Evolutionary conservation across 2,329 filamentous ascomycete species (phyloP), one percentile per base, ranked within the genome.

Genomic region (Pseudocercospora eumusae): DNA sequence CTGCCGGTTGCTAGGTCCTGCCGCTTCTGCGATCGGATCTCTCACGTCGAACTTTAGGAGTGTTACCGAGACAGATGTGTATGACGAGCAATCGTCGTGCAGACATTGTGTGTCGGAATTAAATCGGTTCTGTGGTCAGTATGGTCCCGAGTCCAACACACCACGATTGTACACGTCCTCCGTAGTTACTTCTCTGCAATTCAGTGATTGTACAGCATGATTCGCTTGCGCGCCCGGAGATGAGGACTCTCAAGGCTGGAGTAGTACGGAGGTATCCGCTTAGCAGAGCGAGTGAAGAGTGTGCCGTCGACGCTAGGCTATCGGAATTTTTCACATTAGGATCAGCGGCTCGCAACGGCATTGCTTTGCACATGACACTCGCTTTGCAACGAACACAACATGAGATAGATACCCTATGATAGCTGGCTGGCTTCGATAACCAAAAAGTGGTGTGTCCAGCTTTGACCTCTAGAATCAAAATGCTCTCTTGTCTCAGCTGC

Each of bases 201-300:
- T 20, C 21, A 40, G 15, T 21, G 8, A 9, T 21, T 23, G 50
- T 18, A 20, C 50, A 54, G 9, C 28, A 21, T 21, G 18, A 40
- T 36, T 21, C 28, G 52, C 52, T 33, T 25, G 52, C 52, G 52
- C 52, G 52, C 52, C 28, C 20, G 52, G 52, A 54, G 52, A 54
- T 36, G 52, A 36, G 21, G 52, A 33, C 28, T 54, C 18, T 54
- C 52, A 18, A 40, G 25, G 18, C 52, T 54, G 52, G 28, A 54
- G 23, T 25, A 25, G 23, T 25, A 25, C 6, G 3, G n/a, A n/a
- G n/a, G 27, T 27, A n/a, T n/a, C 50, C 28, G 50, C 28, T 36
- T n/a, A 36, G n/a, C n/a, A n/a, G 25, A 36, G 50, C 28, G 23
- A 54, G 7, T 54, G n/a, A n/a, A n/a, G n/a, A n/a, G 52, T 54